Evolutionary conservation across 2,329 filamentous ascomycete species (phyloP), one percentile per base, ranked within the genome.

Genomic region (Dactylonectria estremocensis): DNA sequence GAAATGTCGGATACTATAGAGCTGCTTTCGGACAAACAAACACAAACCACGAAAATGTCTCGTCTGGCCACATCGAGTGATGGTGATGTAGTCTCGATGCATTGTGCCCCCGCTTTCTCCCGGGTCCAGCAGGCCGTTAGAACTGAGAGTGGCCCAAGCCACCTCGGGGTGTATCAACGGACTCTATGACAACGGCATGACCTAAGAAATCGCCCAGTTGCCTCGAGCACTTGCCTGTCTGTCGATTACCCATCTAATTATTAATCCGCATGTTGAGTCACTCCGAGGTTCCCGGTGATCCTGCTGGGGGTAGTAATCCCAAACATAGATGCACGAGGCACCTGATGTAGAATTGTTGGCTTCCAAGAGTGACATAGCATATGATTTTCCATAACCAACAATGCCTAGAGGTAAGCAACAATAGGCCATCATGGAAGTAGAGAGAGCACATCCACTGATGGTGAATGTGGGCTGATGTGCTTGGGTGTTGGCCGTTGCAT

Each of bases 1-100:
- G 49, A 18, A 6, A 10, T 35, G 20, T 43, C 4, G 14, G 10
- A 7, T 33, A 11, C 40, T 3, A 49, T 45, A 57, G 53, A 50
- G 48, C 33, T 50, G 9, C 37, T 28, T 28, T 46, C 37, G 24
- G 52, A 22, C 52, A 16, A 18, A 24, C 11, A 57, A 61, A 52
- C 61, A 50, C 45, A 66, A 16, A 61, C 61, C 31, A 46, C 52
- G 50, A 33, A 16, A 18, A 61, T 40, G 6, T 45, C 4, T 37
- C 40, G 16, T 9, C 3, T 28, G 37, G 18, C 9, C 8, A 24
- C 22, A 3, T 14, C 13, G 5, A 35, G 28, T 53, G 50, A 37
- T 28, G 11, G 10, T 53, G 28, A 37, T 18, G 10, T 14, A 13
- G 11, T 3, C 11, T 7, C 3, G 10, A 6, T 40, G 37, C 40